Base-by-base conservation (phyloP, 345 rosid species). In the Pugionium cornutum region DNA sequence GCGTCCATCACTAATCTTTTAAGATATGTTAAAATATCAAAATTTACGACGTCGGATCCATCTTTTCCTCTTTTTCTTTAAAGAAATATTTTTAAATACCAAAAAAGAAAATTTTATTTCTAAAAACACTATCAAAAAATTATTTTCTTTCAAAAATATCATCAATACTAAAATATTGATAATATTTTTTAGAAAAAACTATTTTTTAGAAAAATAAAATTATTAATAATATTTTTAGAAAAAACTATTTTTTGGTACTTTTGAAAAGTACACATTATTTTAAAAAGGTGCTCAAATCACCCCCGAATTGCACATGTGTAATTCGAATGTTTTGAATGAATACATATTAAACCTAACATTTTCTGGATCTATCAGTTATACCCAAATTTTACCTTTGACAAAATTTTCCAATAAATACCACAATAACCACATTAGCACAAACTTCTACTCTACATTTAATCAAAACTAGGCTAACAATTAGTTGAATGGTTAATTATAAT, bases 11-110 rank as follows among this genome's bases (percentile, higher is more conserved):
- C 32, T 70, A 41, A 1, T 44, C 53, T 34, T 35, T 31, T 54
- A 1, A 40, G 25, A 42, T 33, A 0, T 43, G 51, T 60, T 0
- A 42, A 33, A 55, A 9, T 40, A 1, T 2, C 3, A 0, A 28
- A 1, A 57, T 18, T 18, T 18, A 72, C 66, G 76, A 64, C 70
- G 70, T 35, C 64, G 57, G 31, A 46, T 37, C 28, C 1, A 10
- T 27, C 9, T 0, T 37, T 67, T 28, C 7, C 28, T 1, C 3
- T 2, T 6, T 34, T 33, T 43, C 7, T 2, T 49, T 47, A 18
- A 18, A 18, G 18, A 18, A 18, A 18, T 18, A 18, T 18, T 18
- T 18, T 18, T 18, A 18, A 18, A 18, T 18, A 18, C 18, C 18
- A 18, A 18, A 18, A 18, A 18, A 18, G 18, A 18, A 18, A 18